Conservation (phyloP, 2,329 filamentous ascomycete genomes). For the Sarocladium oryzae region DNA sequence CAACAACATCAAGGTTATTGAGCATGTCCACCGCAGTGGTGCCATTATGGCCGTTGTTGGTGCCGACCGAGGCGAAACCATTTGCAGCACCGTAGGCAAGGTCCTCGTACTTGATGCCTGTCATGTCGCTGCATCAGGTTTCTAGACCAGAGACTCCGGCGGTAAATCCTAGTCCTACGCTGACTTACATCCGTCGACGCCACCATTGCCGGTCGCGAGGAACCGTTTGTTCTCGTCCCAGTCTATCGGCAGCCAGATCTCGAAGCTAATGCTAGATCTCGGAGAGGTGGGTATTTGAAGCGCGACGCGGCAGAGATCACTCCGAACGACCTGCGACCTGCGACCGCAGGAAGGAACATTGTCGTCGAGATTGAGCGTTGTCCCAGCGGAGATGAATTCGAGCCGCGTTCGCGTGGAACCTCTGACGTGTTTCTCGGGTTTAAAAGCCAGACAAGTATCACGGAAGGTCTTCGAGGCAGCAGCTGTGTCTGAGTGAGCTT, state of each 20-base stretch:
- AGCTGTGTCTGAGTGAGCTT: background rate
- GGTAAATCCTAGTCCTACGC: background rate
- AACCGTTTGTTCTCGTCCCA: constrained; percentile 35
- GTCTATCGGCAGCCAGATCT: constrained; percentile 39
- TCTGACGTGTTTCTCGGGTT: background rate
- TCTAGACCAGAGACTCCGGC: background rate
- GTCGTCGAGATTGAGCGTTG: constrained; percentile 29
- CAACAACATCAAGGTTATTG: constrained; percentile 28
- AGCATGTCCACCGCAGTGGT: constrained; percentile 21
- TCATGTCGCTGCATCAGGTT: background rate
- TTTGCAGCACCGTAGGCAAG: constrained; percentile 35
- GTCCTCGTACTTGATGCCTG: constrained; percentile 36
- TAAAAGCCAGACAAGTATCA: background rate
- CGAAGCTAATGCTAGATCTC: constrained; percentile 28
- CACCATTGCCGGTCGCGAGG: constrained; percentile 41
- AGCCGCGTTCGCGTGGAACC: background rate
- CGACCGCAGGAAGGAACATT: constrained; percentile 30
- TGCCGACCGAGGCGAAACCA: constrained; percentile 38
- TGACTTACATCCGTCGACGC: constrained; percentile 35
- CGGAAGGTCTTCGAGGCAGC: background rate
- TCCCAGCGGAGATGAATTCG: constrained; percentile 28
- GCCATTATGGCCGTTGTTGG: constrained; percentile 45
- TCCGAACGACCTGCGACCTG: constrained; percentile 15
- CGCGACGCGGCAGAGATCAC: constrained; percentile 23
- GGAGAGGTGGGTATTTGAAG: constrained; percentile 30